Conservation (phyloP, 139 green algal genomes). For the Yamagishiella unicocca region DNA sequence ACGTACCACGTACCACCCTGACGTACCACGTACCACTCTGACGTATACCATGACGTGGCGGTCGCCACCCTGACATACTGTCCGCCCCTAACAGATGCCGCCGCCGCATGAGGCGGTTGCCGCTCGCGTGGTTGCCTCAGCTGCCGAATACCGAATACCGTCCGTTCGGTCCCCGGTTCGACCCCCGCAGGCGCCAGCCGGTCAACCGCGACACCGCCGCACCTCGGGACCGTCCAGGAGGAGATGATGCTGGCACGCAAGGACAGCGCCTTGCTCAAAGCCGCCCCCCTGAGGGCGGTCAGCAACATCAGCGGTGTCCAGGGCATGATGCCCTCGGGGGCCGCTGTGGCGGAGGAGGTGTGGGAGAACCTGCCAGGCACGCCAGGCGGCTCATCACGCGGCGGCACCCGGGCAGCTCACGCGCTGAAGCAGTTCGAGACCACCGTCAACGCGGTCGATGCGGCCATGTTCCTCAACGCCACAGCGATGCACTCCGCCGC, state of each 20-base stretch:
- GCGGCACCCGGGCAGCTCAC: background rate
- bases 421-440: background rate
- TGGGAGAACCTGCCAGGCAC: constrained; percentile 37
- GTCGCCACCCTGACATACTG: no score
- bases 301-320: background rate
- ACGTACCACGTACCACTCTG: no score
- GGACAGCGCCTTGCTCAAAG: background rate
- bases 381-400: background rate
- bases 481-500: background rate
- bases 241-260: background rate
- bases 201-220: background rate
- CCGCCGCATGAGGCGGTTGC: no score
- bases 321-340: background rate
- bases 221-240: background rate
- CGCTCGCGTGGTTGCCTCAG: background rate
- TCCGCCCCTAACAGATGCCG: no score
- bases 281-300: background rate
- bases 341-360: background rate
- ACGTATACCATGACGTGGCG: no score
- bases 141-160: background rate
- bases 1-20: no score
- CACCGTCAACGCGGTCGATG: background rate
- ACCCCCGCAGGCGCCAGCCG: background rate
- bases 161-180: background rate
- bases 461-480: no score